Percentiles rank a stretch among this genome's conserved stretches.
phyloP scores from a whole-genome alignment of 1,284 basidiomycete species.

The Sporisorium exsertum region DNA sequence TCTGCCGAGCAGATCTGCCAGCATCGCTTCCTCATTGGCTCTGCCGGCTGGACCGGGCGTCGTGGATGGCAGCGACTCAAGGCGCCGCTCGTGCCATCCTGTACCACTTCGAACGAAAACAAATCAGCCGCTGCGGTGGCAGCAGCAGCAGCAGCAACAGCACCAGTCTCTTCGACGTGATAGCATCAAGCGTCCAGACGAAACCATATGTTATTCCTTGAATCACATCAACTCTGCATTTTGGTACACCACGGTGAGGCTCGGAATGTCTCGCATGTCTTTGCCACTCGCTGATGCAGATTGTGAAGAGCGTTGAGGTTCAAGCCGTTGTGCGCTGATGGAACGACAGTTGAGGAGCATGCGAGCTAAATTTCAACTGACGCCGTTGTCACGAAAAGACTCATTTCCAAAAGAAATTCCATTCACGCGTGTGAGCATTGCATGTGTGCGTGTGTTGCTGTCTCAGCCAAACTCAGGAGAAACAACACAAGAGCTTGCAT shows the following conservation, averaged over 20 bases:
- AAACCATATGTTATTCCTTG: background rate
- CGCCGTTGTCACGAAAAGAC: constrained; percentile 2
- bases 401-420: background rate
- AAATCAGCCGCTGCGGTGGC: constrained; percentile 3
- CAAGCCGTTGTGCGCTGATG: no score
- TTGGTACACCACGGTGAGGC: background rate
- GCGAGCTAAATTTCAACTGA: background rate
- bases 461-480: constrained; percentile 6
- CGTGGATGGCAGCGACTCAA: constrained; percentile 63
- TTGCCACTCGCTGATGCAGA: background rate
- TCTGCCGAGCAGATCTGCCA: constrained; percentile 83
- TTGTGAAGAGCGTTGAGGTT: background rate
- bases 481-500: background rate
- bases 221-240: background rate
- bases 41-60: constrained; percentile 70
- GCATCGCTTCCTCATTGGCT: constrained; percentile 80
- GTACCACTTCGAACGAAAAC: constrained; percentile 20
- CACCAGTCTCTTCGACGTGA: background rate
- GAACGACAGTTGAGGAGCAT: no score
- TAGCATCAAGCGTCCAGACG: background rate
- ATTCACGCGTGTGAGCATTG: background rate
- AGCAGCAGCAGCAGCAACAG: background rate
- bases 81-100: constrained; percentile 25
- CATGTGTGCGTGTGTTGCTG: constrained; percentile 1
- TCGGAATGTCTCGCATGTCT: background rate